phyloP scores from a whole-genome alignment of 352 stramenopile species.

The Phytophthora brassicae region DNA sequence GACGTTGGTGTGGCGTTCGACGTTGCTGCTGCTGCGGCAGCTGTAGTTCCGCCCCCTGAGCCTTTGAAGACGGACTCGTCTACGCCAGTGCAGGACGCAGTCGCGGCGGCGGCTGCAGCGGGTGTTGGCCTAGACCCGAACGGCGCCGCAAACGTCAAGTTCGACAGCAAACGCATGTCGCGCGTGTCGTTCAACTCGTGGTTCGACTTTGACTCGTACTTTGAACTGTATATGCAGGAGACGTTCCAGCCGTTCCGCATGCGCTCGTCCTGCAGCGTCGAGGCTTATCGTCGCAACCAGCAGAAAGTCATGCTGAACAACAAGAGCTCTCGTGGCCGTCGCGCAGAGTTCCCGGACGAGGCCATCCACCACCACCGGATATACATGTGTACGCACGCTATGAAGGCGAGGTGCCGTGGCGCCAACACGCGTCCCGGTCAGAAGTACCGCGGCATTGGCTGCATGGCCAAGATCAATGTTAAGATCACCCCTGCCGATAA shows the following conservation, averaged over 20 bases:
- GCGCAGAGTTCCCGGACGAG: constrained; percentile 79
- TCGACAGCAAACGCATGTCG: constrained; percentile 82
- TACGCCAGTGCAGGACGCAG: constrained; percentile 31
- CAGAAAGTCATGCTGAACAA: constrained; percentile 89
- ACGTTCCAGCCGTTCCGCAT: constrained; percentile 88
- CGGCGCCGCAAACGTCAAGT: constrained; percentile 37
- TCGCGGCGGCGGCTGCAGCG: constrained; percentile 18
- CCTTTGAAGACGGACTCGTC: constrained; percentile 20
- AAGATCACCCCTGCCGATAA: constrained; percentile 86
- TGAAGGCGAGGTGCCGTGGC: constrained; percentile 81
- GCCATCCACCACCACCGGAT: constrained; percentile 87
- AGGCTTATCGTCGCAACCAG: constrained; percentile 82
- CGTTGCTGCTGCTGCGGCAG: constrained; percentile 20
- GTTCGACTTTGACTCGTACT: constrained; percentile 87
- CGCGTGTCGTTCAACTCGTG: constrained; percentile 87
- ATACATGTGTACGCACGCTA: constrained; percentile 89
- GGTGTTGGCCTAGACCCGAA: constrained; percentile 19
- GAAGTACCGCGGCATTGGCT: constrained; percentile 83
- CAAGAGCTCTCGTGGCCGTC: constrained; percentile 78
- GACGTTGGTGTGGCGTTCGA: constrained; percentile 44
- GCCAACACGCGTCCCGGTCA: constrained; percentile 74
- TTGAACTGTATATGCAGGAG: constrained; percentile 89
- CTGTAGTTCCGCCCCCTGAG: constrained; percentile 23
- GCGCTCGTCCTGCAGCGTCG: constrained; percentile 82
- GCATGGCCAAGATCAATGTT: constrained; percentile 87